Evolutionary conservation across 1,284 basidiomycete genomes (phyloP).

Genomic region (Xerocomus amazonicus): DNA sequence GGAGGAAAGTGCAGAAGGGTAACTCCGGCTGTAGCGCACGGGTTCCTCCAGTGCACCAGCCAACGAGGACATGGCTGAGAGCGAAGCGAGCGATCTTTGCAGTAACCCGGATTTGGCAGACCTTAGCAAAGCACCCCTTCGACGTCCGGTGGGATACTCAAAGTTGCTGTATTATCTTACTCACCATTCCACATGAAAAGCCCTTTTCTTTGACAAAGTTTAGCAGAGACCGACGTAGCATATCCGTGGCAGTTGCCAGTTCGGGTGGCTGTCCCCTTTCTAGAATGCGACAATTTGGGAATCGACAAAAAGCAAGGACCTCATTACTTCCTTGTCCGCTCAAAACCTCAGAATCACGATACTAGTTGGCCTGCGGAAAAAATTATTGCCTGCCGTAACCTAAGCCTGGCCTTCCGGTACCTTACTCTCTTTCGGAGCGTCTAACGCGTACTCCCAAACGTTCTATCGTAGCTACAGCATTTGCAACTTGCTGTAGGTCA

Average conservation of each 20-base stretch:
- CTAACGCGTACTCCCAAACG: not conserved
- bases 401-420: not conserved
- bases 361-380: conserved; percentile 15
- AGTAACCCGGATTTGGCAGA: conserved; percentile 20
- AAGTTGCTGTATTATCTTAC: not conserved
- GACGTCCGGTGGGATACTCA: not conserved
- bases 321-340: not conserved
- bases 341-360: conserved; percentile 21
- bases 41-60: conserved; percentile 38
- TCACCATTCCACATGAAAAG: no score
- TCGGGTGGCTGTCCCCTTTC: conserved; percentile 26
- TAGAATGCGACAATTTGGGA: conserved; percentile 19
- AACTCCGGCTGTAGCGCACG: conserved; percentile 23
- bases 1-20: conserved; percentile 9
- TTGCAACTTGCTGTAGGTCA: conserved; percentile 28
- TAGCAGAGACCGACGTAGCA: not conserved
- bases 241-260: not conserved
- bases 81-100: not conserved
- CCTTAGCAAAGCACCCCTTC: not conserved
- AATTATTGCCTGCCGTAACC: conserved; percentile 7
- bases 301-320: not conserved
- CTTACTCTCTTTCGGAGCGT: not conserved
- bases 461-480: conserved; percentile 11
- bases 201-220: no score
- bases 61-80: conserved; percentile 38